These are phyloP conservation scores for Vicia sativa DNA, from an alignment of 306 rosid genomes.

Conservation along the genomic window DNA sequence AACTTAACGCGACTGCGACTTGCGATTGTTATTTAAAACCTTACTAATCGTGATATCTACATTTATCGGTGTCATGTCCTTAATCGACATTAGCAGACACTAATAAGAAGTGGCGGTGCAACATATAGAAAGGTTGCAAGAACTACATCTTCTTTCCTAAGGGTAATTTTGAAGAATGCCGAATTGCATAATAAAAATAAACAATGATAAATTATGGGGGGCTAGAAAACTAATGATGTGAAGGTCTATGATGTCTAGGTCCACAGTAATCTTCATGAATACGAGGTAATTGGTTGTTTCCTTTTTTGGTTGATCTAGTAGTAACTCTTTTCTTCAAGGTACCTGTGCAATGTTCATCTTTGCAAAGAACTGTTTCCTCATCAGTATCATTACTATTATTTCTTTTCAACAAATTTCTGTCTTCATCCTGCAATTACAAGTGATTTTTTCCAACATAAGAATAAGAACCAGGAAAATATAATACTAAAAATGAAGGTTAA, in stretches of 20 bases:
- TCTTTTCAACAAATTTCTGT: constrained; percentile 28
- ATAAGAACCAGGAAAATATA: not conserved
- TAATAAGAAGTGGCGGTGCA: not conserved
- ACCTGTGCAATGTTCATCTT: constrained; percentile 54
- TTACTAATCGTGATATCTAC: too few relatives aligned
- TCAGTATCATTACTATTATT: constrained; percentile 3
- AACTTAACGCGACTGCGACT: too few relatives aligned
- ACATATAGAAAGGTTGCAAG: not conserved
- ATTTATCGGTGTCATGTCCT: too few relatives aligned
- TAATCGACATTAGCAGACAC: not conserved
- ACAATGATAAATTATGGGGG: not conserved
- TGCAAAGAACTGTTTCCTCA: constrained; percentile 36
- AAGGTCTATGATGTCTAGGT: constrained; percentile 61
- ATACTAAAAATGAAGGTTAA: not conserved
- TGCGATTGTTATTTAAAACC: too few relatives aligned
- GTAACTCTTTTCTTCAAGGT: constrained; percentile 46
- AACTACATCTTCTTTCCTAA: constrained; percentile 9
- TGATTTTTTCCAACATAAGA: not conserved
- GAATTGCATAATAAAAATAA: not conserved
- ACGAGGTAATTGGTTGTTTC: constrained; percentile 49
- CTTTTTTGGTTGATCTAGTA: constrained; percentile 51
- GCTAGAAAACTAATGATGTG: constrained; percentile 45
- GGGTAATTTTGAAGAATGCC: constrained; percentile 12
- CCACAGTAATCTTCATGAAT: constrained; percentile 68
- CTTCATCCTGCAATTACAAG: constrained; percentile 45